Conservation (phyloP, 495 filamentous ascomycete species). For the Penicillium pancosmium region DNA sequence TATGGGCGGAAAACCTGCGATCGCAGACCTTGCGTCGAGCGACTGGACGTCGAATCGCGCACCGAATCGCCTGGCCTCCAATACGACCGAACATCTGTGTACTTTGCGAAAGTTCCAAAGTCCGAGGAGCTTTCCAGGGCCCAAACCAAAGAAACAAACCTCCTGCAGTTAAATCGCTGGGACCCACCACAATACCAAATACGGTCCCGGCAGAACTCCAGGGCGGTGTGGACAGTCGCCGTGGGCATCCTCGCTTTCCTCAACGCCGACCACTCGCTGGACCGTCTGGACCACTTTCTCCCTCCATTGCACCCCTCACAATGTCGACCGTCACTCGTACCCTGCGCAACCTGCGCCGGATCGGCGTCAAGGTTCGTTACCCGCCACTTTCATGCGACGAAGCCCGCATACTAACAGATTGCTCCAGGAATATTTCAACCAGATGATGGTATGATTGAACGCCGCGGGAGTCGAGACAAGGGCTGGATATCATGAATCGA, state of each 20-base stretch:
- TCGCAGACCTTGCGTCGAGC: constrained; percentile 35
- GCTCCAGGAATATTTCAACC: constrained; percentile 79
- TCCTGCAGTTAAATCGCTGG: too few relatives aligned
- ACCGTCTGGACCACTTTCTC: constrained; percentile 16
- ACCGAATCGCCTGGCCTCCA: constrained; percentile 42
- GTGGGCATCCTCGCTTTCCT: too few relatives aligned
- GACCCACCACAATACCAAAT: too few relatives aligned
- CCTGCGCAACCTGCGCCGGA: constrained; percentile 78
- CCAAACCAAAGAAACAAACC: too few relatives aligned
- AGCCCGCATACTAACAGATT: constrained; percentile 34
- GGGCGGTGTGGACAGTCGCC: too few relatives aligned
- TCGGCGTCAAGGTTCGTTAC: constrained; percentile 77
- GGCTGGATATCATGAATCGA: constrained; percentile 4
- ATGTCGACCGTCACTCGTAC: constrained; percentile 95
- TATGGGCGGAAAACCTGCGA: constrained; percentile 46
- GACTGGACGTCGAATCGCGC: constrained; percentile 33
- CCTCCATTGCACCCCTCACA: constrained; percentile 38
- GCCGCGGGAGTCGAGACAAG: constrained; percentile 15
- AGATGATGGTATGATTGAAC: constrained; percentile 77
- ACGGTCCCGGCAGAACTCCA: too few relatives aligned
- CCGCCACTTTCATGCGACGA: not conserved
- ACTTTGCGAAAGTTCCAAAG: not conserved
- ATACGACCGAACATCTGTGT: constrained; percentile 44
- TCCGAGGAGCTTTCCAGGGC: too few relatives aligned
- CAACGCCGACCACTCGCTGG: constrained; percentile 4